Evolutionary conservation across 495 filamentous ascomycete species (phyloP).

Genomic region (Xylaria acuta): DNA sequence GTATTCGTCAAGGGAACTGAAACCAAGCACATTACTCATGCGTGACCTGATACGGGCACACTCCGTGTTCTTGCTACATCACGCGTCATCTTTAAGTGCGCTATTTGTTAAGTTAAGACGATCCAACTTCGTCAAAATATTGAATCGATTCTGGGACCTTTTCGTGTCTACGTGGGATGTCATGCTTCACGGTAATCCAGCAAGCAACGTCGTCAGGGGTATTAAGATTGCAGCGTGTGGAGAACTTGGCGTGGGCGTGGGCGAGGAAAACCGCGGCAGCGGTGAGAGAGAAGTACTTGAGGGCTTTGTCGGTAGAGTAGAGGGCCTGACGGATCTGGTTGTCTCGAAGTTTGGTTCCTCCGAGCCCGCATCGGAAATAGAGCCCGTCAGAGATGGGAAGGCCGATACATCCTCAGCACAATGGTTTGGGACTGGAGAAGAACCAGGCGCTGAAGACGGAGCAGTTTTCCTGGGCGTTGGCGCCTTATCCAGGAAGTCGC

Average conservation of each 20-base stretch:
- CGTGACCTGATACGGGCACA: constrained; percentile 84
- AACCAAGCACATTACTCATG: constrained; percentile 77
- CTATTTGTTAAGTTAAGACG: constrained; percentile 64
- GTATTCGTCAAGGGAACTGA: constrained; percentile 88
- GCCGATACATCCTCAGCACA: constrained; percentile 30
- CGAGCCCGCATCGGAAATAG: constrained; percentile 29
- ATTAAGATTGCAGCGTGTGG: constrained; percentile 91
- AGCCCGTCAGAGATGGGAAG: constrained; percentile 27
- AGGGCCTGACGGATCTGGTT: constrained; percentile 80
- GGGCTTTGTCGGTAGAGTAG: constrained; percentile 71
- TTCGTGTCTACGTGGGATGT: constrained; percentile 89
- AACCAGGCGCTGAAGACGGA: constrained; percentile 75
- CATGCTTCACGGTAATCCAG: constrained; percentile 86
- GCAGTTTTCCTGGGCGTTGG: constrained; percentile 83
- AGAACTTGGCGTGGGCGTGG: constrained; percentile 90
- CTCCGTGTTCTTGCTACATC: constrained; percentile 84
- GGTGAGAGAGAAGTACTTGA: constrained; percentile 91
- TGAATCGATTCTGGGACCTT: constrained; percentile 83
- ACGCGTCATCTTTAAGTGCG: constrained; percentile 70
- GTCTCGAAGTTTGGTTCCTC: constrained; percentile 82
- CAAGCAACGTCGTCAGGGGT: constrained; percentile 76
- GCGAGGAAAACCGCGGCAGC: constrained; percentile 91
- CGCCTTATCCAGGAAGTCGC: constrained; percentile 65
- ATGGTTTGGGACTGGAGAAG: constrained; percentile 72
- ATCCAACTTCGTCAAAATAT: constrained; percentile 57